Evolutionary conservation across 2,329 filamentous ascomycete genomes (phyloP), one percentile per base, ranked within the genome.

Genomic region (Xylariales sp.): DNA sequence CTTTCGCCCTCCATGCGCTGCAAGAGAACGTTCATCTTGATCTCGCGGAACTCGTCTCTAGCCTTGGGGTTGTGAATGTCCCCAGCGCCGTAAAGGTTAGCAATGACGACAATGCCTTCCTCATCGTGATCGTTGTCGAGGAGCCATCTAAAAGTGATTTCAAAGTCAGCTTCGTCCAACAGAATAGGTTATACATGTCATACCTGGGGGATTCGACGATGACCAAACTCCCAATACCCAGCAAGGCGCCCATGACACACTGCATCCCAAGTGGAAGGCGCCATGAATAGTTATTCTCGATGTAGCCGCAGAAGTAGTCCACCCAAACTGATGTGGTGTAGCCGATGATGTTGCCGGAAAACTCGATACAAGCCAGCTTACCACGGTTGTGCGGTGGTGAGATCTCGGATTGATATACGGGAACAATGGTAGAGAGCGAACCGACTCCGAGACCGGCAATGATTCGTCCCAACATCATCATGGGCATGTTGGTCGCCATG

Each of bases 261-360:
- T 98, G 93, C 82, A 95, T 87, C 33, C 89, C 67, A 38, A 98
- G 69, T 2, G 93, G 93, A 32, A 96, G 55, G 36, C 93, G 86
- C 93, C 93, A 98, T 2, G 93, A 88, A 68, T 84, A 76, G 61
- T 97, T 73, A 55, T 73, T 87, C 47, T 88, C 65, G 58, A 98
- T 97, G 60, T 76, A 96, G 44, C 87, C 93, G 65, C 90, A 96
- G 56, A 93, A 91, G 66, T 97, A 98, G 64, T 98, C 93, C 20
- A 97, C 91, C 93, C 93, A 98, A 16, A 97, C 91, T 53, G 91
- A 97, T 40, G 88, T 89, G 41, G 91, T 85, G 61, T 98, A 98
- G 22, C 93, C 93, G 46, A 88, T 84, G 49, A 98, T 95, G 65
- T 98, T 98, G 40, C 93, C 93, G 0, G 91, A 91, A 59, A 97